Evolutionary conservation across 352 stramenopile species (phyloP).

Genomic region (Globisporangium camurandrum): DNA sequence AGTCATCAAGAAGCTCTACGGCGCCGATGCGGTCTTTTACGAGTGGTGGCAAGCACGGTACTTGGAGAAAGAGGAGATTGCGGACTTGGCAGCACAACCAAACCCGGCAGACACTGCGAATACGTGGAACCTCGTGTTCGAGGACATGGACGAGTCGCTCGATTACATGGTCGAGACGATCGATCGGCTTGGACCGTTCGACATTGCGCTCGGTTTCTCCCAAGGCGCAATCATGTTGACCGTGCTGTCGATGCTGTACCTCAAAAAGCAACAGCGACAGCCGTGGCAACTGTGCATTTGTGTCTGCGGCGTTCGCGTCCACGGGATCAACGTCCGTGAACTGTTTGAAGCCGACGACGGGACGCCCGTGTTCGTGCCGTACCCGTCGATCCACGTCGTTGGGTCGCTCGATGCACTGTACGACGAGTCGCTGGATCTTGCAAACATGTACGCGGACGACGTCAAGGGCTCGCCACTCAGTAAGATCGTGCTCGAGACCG

Average conservation of each 20-base stretch:
- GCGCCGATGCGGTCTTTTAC: conserved; percentile 29
- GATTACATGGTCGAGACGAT: conserved; percentile 36
- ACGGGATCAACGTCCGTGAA: conserved; percentile 24
- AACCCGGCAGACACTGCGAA: conserved; percentile 13
- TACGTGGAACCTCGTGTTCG: conserved; percentile 24
- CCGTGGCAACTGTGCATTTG: conserved; percentile 43
- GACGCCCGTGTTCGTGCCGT: conserved; percentile 13
- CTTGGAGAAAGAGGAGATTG: conserved; percentile 15
- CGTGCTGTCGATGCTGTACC: conserved; percentile 27
- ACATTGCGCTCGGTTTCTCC: conserved; percentile 50
- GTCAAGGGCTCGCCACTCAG: conserved; percentile 19
- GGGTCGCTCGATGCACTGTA: conserved; percentile 44
- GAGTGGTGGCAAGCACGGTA: conserved; percentile 38
- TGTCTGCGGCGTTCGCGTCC: conserved; percentile 27
- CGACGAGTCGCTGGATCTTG: conserved; percentile 28
- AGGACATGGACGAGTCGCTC: conserved; percentile 26
- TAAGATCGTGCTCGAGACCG: conserved; percentile 34
- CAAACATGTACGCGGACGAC: conserved; percentile 34
- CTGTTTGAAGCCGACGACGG: conserved; percentile 25
- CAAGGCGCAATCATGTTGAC: conserved; percentile 44
- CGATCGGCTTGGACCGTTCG: conserved; percentile 26
- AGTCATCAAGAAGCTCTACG: conserved; percentile 17
- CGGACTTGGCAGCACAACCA: conserved; percentile 12
- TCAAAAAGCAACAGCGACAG: conserved; percentile 17
- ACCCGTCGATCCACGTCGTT: conserved; percentile 44